Evolutionary conservation across 768 basidiomycete species (phyloP), one percentile per base, ranked within the genome.

Genomic region (Kwoniella mangroviensis): DNA sequence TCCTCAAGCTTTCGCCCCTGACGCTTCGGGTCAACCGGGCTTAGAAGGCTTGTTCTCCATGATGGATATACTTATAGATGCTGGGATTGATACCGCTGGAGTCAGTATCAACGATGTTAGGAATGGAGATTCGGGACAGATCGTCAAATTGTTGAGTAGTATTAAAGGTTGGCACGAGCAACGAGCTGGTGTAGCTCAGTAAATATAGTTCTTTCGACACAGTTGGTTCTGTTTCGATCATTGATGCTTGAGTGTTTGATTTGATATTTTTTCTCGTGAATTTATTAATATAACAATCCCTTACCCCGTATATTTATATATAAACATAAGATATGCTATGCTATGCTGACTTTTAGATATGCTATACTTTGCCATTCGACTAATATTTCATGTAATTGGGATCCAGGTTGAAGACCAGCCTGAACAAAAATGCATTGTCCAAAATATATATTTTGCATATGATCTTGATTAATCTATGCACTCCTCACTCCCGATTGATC

Each of bases 41-140:
- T 85, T 96, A 15, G 92, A 93, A 28, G 93, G 94, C 17, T 85
- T 96, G 34, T 94, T 96, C 85, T 86, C 88, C 67, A 84, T 96
- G 65, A 96, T 97, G 84, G 95, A 98, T 83, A 94, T 93, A 83
- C 84, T 97, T 65, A 87, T 98, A 57, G 93, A 95, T 76, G 92
- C 93, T 70, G 94, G 94, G 59, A 89, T 95, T 67, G 78, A 91
- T 84, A 92, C 96, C 86, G 94, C 92, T 10, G 88, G 89, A 70
- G 90, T 98, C 41, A 94, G 92, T 75, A 95, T 97, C 84, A 96
- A 96, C 79, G 96, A 98, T 83, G 87, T 98, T 42, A 86, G 92
- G 61, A 88, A 89, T 70, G 92, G 92, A 40, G 92, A 91, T 80
- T 86, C 89, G 58, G 90, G 91, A 55, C 94, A 92, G 85, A 88